A percentile compares a stretch with the other conserved stretches of the same genome.
Conservation (phyloP, 441 rosid genomes). For the Brassica hybrid region DNA sequence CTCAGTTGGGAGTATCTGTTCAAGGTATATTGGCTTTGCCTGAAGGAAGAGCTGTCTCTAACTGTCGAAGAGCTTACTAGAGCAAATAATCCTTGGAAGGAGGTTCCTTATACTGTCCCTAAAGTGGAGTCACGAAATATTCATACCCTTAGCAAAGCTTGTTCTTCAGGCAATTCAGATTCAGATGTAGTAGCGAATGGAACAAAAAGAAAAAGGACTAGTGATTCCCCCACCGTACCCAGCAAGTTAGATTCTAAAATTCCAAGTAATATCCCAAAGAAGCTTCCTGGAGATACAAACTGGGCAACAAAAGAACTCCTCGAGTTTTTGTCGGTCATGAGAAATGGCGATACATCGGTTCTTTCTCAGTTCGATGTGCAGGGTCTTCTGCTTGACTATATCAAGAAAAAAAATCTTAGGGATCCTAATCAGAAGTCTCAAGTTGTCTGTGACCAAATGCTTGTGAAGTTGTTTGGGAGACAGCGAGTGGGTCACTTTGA, state of each 20-base stretch:
- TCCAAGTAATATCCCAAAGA: slow-evolving; percentile 41
- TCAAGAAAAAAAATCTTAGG: slow-evolving; percentile 70
- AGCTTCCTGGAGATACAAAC: slow-evolving; percentile 46
- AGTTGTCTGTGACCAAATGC: slow-evolving; percentile 82
- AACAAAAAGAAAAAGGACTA: slow-evolving; percentile 66
- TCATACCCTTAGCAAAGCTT: slow-evolving; percentile 46
- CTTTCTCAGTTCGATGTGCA: slow-evolving; percentile 76
- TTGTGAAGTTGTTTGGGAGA: slow-evolving; percentile 73
- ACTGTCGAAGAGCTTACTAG: slow-evolving; percentile 72
- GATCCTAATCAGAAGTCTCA: slow-evolving; percentile 77
- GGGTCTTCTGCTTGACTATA: slow-evolving; percentile 76
- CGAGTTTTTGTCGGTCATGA: slow-evolving; percentile 87
- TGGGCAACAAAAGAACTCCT: slow-evolving; percentile 96
- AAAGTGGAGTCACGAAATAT: slow-evolving; percentile 44
- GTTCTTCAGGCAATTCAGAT: slow-evolving; percentile 41
- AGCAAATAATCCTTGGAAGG: slow-evolving; percentile 68
- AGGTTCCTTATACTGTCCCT: slow-evolving; percentile 45
- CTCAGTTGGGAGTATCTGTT: slow-evolving; percentile 99
- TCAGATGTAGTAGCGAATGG: slow-evolving; percentile 53
- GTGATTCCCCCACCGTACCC: slow-evolving; percentile 45
- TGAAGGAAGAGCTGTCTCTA: slow-evolving; percentile 77
- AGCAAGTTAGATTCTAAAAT: slow-evolving; percentile 45
- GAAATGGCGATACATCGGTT: slow-evolving; percentile 70
- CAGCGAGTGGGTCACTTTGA: slow-evolving; percentile 80
- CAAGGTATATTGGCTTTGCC: slow-evolving; percentile 86